A percentile compares a stretch with the other conserved stretches of the same genome.
phyloP scores from a whole-genome alignment of 371 early-diverging fungal species.

The Mucor saturninus region DNA sequence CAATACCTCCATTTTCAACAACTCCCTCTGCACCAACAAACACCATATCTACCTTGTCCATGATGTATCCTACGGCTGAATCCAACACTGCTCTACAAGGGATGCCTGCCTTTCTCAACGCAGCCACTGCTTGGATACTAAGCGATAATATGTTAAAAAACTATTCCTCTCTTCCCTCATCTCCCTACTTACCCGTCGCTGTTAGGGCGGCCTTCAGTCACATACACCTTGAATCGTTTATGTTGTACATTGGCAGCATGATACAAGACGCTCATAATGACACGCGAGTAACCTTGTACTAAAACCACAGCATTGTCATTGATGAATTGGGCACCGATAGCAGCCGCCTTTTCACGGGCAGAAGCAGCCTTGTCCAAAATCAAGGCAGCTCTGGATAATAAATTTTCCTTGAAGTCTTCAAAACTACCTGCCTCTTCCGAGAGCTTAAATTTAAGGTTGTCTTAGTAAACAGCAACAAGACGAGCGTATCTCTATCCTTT shows the following conservation, averaged over 20 bases:
- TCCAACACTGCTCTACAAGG: slow-evolving; percentile 90
- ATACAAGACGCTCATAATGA: slow-evolving; percentile 84
- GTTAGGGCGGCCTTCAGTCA: slow-evolving; percentile 85
- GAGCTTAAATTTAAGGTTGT: slow-evolving; percentile 22
- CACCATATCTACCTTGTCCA: slow-evolving; percentile 93
- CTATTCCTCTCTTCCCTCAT: not conserved
- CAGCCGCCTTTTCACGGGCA: slow-evolving; percentile 80
- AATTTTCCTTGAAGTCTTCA: slow-evolving; percentile 77
- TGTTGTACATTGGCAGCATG: slow-evolving; percentile 75
- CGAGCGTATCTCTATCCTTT: not conserved
- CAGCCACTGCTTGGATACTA: slow-evolving; percentile 76
- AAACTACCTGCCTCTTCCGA: slow-evolving; percentile 53
- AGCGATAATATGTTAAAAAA: not conserved
- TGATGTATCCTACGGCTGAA: slow-evolving; percentile 91
- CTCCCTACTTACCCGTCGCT: slow-evolving; percentile 67
- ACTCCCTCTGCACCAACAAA: slow-evolving; percentile 98
- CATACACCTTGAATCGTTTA: slow-evolving; percentile 87
- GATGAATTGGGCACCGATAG: slow-evolving; percentile 86
- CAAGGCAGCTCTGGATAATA: slow-evolving; percentile 74
- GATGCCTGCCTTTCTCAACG: slow-evolving; percentile 78
- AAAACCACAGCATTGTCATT: slow-evolving; percentile 87
- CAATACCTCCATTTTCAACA: slow-evolving; percentile 95
- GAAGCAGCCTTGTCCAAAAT: slow-evolving; percentile 76
- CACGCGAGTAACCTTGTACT: slow-evolving; percentile 95
- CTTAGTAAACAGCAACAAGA: not conserved